Percentiles rank a stretch among this genome's conserved stretches.
These are phyloP conservation scores for Vanrija humicola DNA, from an alignment of 1,284 basidiomycete genomes.

Conservation along the genomic window DNA sequence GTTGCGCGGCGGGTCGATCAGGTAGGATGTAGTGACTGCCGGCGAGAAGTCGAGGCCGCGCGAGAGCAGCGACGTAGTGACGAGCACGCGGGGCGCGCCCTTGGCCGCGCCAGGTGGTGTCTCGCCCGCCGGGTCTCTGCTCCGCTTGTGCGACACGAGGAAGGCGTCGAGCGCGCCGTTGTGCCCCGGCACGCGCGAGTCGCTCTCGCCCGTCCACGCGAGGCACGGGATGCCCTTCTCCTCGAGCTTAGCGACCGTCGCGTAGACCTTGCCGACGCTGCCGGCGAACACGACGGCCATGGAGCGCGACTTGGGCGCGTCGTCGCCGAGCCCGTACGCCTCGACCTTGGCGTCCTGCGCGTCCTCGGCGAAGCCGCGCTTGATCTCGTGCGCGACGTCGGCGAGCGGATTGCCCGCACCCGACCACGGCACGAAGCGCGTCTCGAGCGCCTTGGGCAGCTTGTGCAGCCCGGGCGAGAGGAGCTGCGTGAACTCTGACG, in stretches of 20 bases:
- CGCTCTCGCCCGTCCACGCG: slow-evolving; percentile 59
- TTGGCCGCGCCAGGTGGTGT: background rate
- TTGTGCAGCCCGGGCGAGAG: slow-evolving; percentile 73
- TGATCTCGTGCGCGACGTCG: slow-evolving; percentile 69
- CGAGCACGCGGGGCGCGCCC: slow-evolving; percentile 58
- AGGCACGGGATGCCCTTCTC: slow-evolving; percentile 62
- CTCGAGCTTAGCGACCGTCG: slow-evolving; percentile 57
- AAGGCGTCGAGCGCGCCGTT: slow-evolving; percentile 69
- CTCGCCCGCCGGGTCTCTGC: background rate
- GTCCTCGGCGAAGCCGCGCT: slow-evolving; percentile 70
- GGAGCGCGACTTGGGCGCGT: slow-evolving; percentile 14
- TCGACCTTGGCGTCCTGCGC: slow-evolving; percentile 31
- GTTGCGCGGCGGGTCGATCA: slow-evolving; percentile 77
- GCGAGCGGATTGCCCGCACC: slow-evolving; percentile 68
- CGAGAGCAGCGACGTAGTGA: slow-evolving; percentile 87
- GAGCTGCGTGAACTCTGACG: slow-evolving; percentile 57
- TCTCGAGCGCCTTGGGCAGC: slow-evolving; percentile 64
- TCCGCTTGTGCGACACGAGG: slow-evolving; percentile 22
- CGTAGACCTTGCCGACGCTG: slow-evolving; percentile 62
- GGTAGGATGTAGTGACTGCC: slow-evolving; percentile 69
- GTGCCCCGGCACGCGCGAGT: slow-evolving; percentile 48
- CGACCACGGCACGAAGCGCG: slow-evolving; percentile 68
- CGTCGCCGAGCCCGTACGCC: background rate
- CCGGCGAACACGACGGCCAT: slow-evolving; percentile 80
- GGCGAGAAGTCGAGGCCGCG: slow-evolving; percentile 83